These are phyloP conservation scores for Hortiboletus campestris DNA, from an alignment of 768 basidiomycete species.

Conservation along the genomic window DNA sequence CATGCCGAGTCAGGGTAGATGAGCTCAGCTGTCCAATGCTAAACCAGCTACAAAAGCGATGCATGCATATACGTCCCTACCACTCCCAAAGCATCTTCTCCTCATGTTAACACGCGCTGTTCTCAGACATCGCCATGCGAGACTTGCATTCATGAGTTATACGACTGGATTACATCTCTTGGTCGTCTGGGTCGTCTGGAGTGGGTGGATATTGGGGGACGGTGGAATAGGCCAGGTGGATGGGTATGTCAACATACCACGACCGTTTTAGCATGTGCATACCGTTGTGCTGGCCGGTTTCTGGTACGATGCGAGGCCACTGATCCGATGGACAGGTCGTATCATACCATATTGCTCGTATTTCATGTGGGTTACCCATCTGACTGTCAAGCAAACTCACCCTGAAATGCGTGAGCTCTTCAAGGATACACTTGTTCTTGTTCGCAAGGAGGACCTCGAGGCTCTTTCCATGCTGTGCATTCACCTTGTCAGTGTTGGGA, in stretches of 20 bases:
- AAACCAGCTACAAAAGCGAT: conserved; percentile 65
- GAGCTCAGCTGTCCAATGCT: no score
- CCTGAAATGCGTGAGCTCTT: conserved; percentile 89
- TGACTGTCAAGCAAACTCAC: conserved; percentile 38
- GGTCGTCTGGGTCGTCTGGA: conserved; percentile 65
- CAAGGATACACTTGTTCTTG: conserved; percentile 91
- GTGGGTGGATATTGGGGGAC: conserved; percentile 55
- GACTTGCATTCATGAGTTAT: conserved; percentile 87
- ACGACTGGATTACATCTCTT: conserved; percentile 77
- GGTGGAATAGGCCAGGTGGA: conserved; percentile 28
- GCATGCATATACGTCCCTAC: conserved; percentile 87
- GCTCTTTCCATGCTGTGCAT: conserved; percentile 71
- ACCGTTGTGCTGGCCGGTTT: background rate
- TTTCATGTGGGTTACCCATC: no score
- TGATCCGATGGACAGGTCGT: background rate
- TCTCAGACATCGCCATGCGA: conserved; percentile 82
- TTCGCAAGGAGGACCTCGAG: conserved; percentile 87
- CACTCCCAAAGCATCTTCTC: conserved; percentile 87
- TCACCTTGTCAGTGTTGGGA: conserved; percentile 85
- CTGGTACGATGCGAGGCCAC: background rate
- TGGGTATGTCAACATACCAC: conserved; percentile 9
- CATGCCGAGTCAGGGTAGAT: no score
- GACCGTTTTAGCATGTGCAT: conserved; percentile 13
- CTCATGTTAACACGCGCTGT: conserved; percentile 82
- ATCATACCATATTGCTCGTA: background rate